Evolutionary conservation across 805 yeast genomes (phyloP).

Genomic region (Candida railenensis): DNA sequence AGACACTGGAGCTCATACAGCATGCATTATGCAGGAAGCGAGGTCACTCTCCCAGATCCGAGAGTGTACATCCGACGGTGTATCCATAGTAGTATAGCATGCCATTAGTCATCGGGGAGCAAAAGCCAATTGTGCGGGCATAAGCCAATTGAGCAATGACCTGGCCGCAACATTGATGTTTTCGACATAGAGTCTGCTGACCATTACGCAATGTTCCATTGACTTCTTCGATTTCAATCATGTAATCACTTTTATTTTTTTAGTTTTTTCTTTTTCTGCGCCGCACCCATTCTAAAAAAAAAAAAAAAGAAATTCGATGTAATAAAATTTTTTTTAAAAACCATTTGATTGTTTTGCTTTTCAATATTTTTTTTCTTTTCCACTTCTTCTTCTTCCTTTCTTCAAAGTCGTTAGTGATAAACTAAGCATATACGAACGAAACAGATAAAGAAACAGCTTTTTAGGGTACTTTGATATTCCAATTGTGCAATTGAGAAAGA

Average conservation of each 20-base stretch:
- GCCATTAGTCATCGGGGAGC: no score
- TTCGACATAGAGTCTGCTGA: not conserved
- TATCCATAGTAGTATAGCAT: no score
- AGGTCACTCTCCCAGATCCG: no score
- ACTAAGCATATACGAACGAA: not conserved
- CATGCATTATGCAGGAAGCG: not conserved
- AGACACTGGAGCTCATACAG: not conserved
- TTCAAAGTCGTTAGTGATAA: not conserved
- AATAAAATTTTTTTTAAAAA: not conserved
- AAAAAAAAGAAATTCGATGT: slow-evolving; percentile 3
- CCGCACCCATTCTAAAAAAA: not conserved
- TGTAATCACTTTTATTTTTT: not conserved
- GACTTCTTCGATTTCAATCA: not conserved
- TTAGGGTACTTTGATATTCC: no score
- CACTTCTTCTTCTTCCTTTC: not conserved
- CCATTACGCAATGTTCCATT: not conserved
- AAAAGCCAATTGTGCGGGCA: no score
- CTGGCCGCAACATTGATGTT: no score
- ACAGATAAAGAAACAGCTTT: no score
- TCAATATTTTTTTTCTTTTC: not conserved
- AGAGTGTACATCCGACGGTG: no score
- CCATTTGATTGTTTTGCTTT: not conserved
- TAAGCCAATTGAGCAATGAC: no score
- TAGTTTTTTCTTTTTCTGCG: not conserved
- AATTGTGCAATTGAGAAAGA: not conserved